Conservation (phyloP, 2,329 filamentous ascomycete species). For the Claviceps sp. region DNA sequence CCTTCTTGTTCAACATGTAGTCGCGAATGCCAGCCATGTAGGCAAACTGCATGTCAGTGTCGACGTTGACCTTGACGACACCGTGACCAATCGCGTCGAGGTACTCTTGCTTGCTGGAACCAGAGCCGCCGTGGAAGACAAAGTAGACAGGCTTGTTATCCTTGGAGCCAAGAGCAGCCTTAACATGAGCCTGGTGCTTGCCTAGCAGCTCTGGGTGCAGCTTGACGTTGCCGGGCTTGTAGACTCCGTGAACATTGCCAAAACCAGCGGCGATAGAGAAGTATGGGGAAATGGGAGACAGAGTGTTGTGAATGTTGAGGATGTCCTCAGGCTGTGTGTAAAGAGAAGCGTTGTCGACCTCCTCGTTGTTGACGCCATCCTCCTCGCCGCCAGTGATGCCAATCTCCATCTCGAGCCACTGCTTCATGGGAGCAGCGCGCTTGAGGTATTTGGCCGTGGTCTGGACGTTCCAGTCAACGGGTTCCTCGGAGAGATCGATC, state of each 20-base stretch:
- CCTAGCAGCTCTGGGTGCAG: conserved; percentile 89
- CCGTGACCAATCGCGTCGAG: conserved; percentile 77
- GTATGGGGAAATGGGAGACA: conserved; percentile 78
- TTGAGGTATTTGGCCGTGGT: conserved; percentile 90
- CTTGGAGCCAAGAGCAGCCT: conserved; percentile 58
- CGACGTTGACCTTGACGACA: conserved; percentile 98
- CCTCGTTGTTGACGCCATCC: conserved; percentile 97
- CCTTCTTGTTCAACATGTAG: conserved; percentile 88
- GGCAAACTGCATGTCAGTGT: conserved; percentile 94
- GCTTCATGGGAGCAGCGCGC: conserved; percentile 91
- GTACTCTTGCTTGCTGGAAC: conserved; percentile 84
- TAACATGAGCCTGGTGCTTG: conserved; percentile 92
- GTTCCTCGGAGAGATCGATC: conserved; percentile 94
- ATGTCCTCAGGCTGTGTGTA: conserved; percentile 98
- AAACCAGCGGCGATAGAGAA: conserved; percentile 98
- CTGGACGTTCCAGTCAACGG: conserved; percentile 77
- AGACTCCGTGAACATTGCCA: conserved; percentile 98
- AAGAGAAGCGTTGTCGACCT: conserved; percentile 89
- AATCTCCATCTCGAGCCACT: conserved; percentile 95
- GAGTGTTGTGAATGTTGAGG: conserved; percentile 76
- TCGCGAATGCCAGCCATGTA: conserved; percentile 89
- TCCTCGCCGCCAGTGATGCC: conserved; percentile 91
- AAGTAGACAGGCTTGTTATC: conserved; percentile 94
- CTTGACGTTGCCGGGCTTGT: conserved; percentile 96
- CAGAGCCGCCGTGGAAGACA: conserved; percentile 97